These are phyloP conservation scores for Trametes maxima DNA, from an alignment of 768 basidiomycete genomes.

Conservation along the genomic window DNA sequence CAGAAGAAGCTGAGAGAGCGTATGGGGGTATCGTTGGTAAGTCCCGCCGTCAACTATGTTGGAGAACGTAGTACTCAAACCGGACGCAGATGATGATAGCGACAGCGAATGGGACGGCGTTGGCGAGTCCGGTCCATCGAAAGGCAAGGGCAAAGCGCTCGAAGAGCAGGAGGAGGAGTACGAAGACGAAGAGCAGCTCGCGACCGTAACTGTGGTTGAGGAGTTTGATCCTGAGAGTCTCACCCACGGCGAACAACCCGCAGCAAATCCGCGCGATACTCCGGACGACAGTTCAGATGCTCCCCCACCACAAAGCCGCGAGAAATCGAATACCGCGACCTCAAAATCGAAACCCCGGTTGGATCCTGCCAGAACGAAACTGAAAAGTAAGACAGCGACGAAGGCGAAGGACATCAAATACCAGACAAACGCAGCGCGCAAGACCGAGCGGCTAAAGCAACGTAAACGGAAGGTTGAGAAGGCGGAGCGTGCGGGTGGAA, in stretches of 20 bases:
- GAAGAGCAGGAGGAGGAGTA: constrained; percentile 72
- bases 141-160: constrained; percentile 27
- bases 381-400: constrained; percentile 20
- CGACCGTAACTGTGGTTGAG: constrained; percentile 90
- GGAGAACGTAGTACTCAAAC: neutral
- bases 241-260: constrained; percentile 44
- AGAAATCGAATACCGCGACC: constrained; percentile 29
- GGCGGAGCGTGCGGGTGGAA: constrained; percentile 71
- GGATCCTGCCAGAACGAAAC: constrained; percentile 5
- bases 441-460: constrained; percentile 64
- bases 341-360: neutral
- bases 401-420: constrained; percentile 57
- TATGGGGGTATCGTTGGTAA: constrained; percentile 46
- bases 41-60: neutral
- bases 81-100: constrained; percentile 14
- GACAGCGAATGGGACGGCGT: constrained; percentile 50
- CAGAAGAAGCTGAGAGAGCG: constrained; percentile 73
- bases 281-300: constrained; percentile 3
- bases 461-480: constrained; percentile 66
- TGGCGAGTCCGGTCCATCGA: constrained; percentile 39
- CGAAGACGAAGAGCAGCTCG: constrained; percentile 81
- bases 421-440: constrained; percentile 70
- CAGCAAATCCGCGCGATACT: constrained; percentile 20
- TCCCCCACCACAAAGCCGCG: constrained; percentile 13
- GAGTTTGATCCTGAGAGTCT: constrained; percentile 80